Evolutionary conservation across 257 asterid genomes (phyloP), one percentile per base, ranked within the genome.

Genomic region (Scutellaria barbata): DNA sequence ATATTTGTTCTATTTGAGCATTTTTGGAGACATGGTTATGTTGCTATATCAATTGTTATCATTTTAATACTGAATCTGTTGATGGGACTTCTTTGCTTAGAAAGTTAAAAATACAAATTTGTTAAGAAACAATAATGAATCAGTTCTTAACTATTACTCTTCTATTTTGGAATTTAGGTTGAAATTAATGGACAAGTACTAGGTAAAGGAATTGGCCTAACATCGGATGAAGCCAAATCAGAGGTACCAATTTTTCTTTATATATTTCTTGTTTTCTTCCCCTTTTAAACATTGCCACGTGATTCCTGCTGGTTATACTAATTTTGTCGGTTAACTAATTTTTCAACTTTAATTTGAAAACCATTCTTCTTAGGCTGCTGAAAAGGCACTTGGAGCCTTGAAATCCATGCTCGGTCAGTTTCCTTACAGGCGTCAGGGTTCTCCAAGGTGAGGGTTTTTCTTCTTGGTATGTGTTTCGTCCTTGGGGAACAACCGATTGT

Each of bases 181-280:
- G 98, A 92, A 82, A 76, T 95, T 68, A 86, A 88, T 79, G 98
- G 99, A 70, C 89, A 90, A 63, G 78, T 95, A 68, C 64, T 88
- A 74, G 99, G 96, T 48, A 87, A 85, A 80, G 99, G 99, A 77
- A 76, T 86, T 67, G 98, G 99, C 71, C 66, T 78, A 64, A 84
- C 97, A 61, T 87, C 90, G 94, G 98, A 89, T 68, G 99, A 89
- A 71, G 99, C 99, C n/a, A 95, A 88, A 70, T 72, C 96, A 40
- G 84, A 92, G 97, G 98, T 92, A 82, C 51, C 63, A 4, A 30
- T 9, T 35, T 3, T 59, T 56, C 63, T 63, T 66, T 62, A 48
- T 50, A 7, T 9, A 2, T 9, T 59, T 73, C 53, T 51, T 79
- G 41, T 33, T 72, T 51, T 56, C 22, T 70, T 54, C 43, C 30